These are phyloP conservation scores for Tetradesmus obliquus DNA, from an alignment of 139 green algal species.

Conservation along the genomic window DNA sequence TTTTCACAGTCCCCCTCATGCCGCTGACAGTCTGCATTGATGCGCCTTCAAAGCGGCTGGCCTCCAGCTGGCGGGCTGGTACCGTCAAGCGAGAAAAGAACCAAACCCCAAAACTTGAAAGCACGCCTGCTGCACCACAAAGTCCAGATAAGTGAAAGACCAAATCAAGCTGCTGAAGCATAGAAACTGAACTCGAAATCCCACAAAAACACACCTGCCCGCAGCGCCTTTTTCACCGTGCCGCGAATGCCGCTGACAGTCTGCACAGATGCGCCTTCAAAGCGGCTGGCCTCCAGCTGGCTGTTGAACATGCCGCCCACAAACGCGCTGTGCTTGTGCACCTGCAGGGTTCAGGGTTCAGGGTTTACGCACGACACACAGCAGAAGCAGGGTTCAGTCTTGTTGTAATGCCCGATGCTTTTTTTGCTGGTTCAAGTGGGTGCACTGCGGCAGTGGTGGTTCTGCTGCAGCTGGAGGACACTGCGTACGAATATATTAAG, in stretches of 20 bases:
- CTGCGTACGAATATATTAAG: no score
- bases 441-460: no score
- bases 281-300: slow-evolving; percentile 69
- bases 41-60: slow-evolving; percentile 88
- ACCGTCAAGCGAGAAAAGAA: no score
- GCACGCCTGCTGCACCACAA: no score
- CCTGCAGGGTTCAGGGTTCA: slow-evolving; percentile 61
- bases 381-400: background rate
- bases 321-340: slow-evolving; percentile 94
- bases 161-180: no score
- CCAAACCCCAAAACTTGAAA: no score
- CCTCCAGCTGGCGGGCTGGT: slow-evolving; percentile 59
- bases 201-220: slow-evolving; percentile 42
- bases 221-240: slow-evolving; percentile 95
- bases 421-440: no score
- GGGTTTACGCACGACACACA: background rate
- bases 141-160: no score
- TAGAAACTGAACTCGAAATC: no score
- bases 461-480: no score
- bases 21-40: slow-evolving; percentile 91
- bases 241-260: slow-evolving; percentile 95
- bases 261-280: slow-evolving; percentile 90
- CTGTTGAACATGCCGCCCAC: slow-evolving; percentile 96
- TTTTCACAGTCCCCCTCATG: slow-evolving; percentile 98
- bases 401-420: no score